Conservation (phyloP, 1,284 basidiomycete genomes). For the Amylostereum areolatum region DNA sequence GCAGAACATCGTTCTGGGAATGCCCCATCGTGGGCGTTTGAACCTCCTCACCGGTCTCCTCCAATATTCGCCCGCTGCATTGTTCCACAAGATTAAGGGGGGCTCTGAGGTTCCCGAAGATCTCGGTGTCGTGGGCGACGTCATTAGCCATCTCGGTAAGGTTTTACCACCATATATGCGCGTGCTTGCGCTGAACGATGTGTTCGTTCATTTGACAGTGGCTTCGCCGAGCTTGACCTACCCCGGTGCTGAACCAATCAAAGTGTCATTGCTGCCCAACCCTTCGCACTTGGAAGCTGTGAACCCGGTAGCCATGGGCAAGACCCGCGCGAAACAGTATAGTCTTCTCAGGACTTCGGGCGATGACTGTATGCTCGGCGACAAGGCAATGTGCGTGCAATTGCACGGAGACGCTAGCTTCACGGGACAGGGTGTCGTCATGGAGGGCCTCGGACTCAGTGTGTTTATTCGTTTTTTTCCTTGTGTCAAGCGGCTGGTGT, state of each 20-base stretch:
- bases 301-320: constrained; percentile 81
- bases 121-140: constrained; percentile 72
- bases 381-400: constrained; percentile 83
- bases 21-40: constrained; percentile 85
- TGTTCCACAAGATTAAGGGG: constrained; percentile 86
- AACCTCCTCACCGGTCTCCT: constrained; percentile 82
- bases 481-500: too few species aligned
- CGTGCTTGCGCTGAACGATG: too few species aligned
- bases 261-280: constrained; percentile 79
- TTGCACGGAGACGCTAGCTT: constrained; percentile 90
- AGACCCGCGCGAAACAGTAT: constrained; percentile 90
- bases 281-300: constrained; percentile 88
- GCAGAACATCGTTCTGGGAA: constrained; percentile 68
- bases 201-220: too few species aligned
- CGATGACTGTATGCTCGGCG: constrained; percentile 72
- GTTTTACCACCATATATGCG: too few species aligned
- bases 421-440: constrained; percentile 85
- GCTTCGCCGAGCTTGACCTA: constrained; percentile 59
- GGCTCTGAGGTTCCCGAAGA: constrained; percentile 66
- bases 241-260: constrained; percentile 46
- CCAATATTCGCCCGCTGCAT: constrained; percentile 53
- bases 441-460: constrained; percentile 82
- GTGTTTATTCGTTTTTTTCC: constrained; percentile 19
- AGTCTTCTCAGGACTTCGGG: constrained; percentile 65
- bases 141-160: constrained; percentile 76